Evolutionary conservation across 2,329 filamentous ascomycete genomes (phyloP), one percentile per base, ranked within the genome.

Genomic region (Venturia carpophila): DNA sequence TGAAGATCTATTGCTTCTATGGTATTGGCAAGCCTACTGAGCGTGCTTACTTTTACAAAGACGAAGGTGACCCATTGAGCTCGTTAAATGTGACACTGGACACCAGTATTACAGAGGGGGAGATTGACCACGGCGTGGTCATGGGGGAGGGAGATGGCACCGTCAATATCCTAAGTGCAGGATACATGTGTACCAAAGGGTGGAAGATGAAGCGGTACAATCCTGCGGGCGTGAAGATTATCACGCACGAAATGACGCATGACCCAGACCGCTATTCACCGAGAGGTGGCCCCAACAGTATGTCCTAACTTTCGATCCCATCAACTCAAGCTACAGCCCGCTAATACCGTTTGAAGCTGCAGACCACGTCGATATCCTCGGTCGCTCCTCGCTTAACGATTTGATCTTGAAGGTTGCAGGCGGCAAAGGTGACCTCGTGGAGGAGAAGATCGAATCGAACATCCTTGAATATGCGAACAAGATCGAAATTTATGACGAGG

Each of bases 1-100:
- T 99, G 72, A 97, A 96, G 74, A 91, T 99, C 15, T 97, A 92
- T 77, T 97, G 94, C 78, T 97, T 99, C 79, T 97, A 99, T 73
- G 94, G 90, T 24, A 86, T 96, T 4, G 93, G 93, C 2, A 99
- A 97, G 74, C 88, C 90, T 3, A 97, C 93, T 0, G 93, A 99
- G 76, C 85, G 93, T 65, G 87, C 87, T 19, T 99, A 97, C 75
- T 99, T 90, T 75, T 99, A 99, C 77, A 87, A 89, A 41, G 80
- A 85, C 52, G 90, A 93, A 58, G 78, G 80, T 13, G 85, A 90
- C 10, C 77, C 83, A 0, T 71, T 84, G n/a, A 86, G 85, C 7
- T 86, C 83, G 21, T 79, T 91, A 21, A 91, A 91, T 70, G 77
- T 83, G 42, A 82, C 79, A 37, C 82, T 84, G 63, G 82, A 84